Evolutionary conservation across 2,329 filamentous ascomycete genomes (phyloP), one percentile per base, ranked within the genome.

Genomic region (Calonectria naviculata): DNA sequence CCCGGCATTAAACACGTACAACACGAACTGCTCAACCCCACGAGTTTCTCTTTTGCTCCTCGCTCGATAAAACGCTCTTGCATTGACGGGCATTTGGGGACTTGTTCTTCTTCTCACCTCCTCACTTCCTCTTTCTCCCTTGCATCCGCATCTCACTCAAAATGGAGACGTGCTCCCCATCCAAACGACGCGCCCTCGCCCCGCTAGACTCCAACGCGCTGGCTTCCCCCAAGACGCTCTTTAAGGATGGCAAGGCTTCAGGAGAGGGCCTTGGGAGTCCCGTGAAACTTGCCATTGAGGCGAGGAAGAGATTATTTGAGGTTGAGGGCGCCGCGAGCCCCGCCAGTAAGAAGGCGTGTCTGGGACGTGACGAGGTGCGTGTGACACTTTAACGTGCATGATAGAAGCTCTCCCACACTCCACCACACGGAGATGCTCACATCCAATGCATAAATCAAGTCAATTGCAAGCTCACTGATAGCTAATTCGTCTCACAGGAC

Each of bases 181-280:
- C 78, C 42, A 88, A 87, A 78, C 82, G 85, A 85, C 87, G 87
- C 85, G 86, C 84, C 72, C 85, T 88, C 46, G 86, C 83, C 63
- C 79, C 84, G 26, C 81, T 87, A 62, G 82, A 88, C 80, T 83
- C 84, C 66, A 88, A 88, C 82, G 83, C 83, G 78, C 79, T 79
- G 74, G 76, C 78, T 28, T 72, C 76, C 21, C 79, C 81, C 41
- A 82, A 81, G 70, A 70, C 63, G 10, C 47, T 80, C 72, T 70
- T 76, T 63, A 68, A 75, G 73, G 44, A 68, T 46, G 36, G 61
- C 28, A 63, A 54, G 13, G 46, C 70, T 29, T 46, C 38, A n/a
- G 31, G 67, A 49, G 70, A 72, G 9, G 65, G 71, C 19, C 72
- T 73, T 10, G 75, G 70, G 49, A 80, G 78, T 47, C 78, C 76